Percentiles rank a stretch among this genome's conserved stretches.
These are phyloP conservation scores for Nephelium lappaceum DNA, from an alignment of 345 rosid species.

Conservation along the genomic window DNA sequence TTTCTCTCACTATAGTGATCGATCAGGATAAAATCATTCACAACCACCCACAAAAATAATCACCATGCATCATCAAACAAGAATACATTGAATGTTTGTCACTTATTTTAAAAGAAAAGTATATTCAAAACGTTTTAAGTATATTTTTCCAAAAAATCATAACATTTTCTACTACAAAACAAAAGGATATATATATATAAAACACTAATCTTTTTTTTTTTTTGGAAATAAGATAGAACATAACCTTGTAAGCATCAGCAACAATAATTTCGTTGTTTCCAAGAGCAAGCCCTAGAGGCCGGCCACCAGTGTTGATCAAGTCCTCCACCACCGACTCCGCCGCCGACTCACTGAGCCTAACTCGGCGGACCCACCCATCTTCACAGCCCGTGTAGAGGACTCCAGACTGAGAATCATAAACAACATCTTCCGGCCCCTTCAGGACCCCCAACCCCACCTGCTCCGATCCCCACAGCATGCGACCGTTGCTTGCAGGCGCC, in stretches of 20 bases:
- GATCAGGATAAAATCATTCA: too few relatives aligned
- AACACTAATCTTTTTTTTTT: too few relatives aligned
- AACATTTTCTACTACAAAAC: too few relatives aligned
- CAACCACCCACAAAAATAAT: too few relatives aligned
- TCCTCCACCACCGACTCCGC: conserved; percentile 43
- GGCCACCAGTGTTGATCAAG: conserved; percentile 75
- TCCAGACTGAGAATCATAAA: conserved; percentile 39
- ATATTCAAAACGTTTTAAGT: too few relatives aligned
- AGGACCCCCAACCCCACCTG: conserved; percentile 46
- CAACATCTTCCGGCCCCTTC: conserved; percentile 65
- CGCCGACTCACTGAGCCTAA: conserved; percentile 50
- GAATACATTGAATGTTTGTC: too few relatives aligned
- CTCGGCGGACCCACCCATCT: conserved; percentile 90
- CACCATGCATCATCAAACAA: too few relatives aligned
- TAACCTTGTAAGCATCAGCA: conserved; percentile 74
- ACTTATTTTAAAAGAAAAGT: too few relatives aligned
- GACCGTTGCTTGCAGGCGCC: conserved; percentile 31
- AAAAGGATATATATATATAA: too few relatives aligned
- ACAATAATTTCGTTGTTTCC: conserved; percentile 55
- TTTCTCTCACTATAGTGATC: too few relatives aligned
- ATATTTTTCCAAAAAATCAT: too few relatives aligned
- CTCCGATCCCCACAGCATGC: conserved; percentile 49
- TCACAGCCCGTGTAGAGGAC: conserved; percentile 56
- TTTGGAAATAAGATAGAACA: too few relatives aligned
- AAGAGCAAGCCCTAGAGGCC: conserved; percentile 80